Evolutionary conservation across 2,329 filamentous ascomycete genomes (phyloP), one percentile per base, ranked within the genome.

Genomic region (Samsoniella hepiali): DNA sequence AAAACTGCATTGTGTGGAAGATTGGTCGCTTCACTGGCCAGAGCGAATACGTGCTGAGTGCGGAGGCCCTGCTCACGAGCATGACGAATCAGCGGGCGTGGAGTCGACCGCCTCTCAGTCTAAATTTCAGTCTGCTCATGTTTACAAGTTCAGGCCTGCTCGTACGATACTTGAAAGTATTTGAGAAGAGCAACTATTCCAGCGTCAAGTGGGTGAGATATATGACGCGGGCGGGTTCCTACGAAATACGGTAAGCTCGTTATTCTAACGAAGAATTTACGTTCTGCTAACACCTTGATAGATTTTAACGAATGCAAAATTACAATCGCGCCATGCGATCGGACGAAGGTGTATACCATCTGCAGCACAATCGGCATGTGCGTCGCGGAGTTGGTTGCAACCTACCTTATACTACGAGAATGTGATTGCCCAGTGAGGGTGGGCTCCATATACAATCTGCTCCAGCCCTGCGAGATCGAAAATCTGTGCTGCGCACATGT

Each of bases 171-270:
- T 79, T 99, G 64, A 99, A 99, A 79, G 95, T 99, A 1, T 99
- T 99, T 79, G 95, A 99, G 81, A 99, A 99, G 87, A 95, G 87
- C 77, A 98, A 98, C 77, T 99, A 99, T 76, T 96, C 91, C 67
- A 97, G 93, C 73, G 95, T 99, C 56, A 99, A 99, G 78, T 99
- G 95, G 95, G 95, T 99, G 70, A 83, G 95, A 70, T 99, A 99
- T 77, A 98, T 99, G 95, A 99, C 95, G 22, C 88, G 94, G 68
- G 95, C 94, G 17, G 95, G 95, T 34, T 97, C 93, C 76, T 99
- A 99, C 77, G 95, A 99, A 79, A 97, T 99, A 74, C 84, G 93
- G 89, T 96, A 68, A 70, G 78, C 65, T 15, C 38, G 9, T 10
- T 31, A 27, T 49, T 55, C 17, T 5, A 22, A 13, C 1, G 6